Conservation (phyloP, 768 basidiomycete species). For the Lanmaoa rubissima region DNA sequence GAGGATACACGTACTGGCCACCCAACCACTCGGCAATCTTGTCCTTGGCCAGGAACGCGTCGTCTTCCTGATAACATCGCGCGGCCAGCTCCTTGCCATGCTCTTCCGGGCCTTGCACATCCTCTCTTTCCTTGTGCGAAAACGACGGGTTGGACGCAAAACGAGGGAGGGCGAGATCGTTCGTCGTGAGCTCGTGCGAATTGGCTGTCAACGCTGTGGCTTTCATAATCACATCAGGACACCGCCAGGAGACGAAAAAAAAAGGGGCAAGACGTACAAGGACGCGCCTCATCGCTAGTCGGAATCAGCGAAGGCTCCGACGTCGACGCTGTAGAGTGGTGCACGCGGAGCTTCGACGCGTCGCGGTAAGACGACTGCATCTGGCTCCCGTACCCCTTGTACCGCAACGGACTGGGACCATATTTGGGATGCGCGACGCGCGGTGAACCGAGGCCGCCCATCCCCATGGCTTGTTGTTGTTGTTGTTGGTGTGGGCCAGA, state of each 20-base stretch:
- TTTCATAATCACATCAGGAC: conserved; percentile 9
- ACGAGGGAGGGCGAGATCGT: conserved; percentile 46
- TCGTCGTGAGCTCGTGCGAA: conserved; percentile 56
- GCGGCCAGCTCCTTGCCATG: conserved; percentile 71
- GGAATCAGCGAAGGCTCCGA: conserved; percentile 82
- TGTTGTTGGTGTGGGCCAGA: conserved; percentile 24
- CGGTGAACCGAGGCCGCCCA: conserved; percentile 27
- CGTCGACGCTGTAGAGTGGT: conserved; percentile 70
- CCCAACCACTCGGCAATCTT: conserved; percentile 98
- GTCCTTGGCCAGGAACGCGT: conserved; percentile 69
- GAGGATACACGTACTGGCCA: conserved; percentile 65
- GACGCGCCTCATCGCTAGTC: conserved; percentile 45
- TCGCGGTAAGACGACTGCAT: conserved; percentile 41
- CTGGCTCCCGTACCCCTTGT: conserved; percentile 37
- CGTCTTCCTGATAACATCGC: conserved; percentile 85
- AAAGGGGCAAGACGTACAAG: conserved; percentile 40
- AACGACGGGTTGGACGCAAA: conserved; percentile 40
- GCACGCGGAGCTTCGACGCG: conserved; percentile 50
- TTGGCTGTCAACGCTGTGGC: conserved; percentile 25
- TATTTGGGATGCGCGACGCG: conserved; percentile 37
- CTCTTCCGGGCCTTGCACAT: conserved; percentile 54
- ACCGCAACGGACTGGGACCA: conserved; percentile 43
- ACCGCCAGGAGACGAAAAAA: conserved; percentile 13
- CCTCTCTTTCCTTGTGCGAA: conserved; percentile 53
- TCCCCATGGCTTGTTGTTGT: conserved; percentile 21